phyloP scores from a whole-genome alignment of 2,329 filamentous ascomycete genomes.

The Rhynchosporium agropyri region DNA sequence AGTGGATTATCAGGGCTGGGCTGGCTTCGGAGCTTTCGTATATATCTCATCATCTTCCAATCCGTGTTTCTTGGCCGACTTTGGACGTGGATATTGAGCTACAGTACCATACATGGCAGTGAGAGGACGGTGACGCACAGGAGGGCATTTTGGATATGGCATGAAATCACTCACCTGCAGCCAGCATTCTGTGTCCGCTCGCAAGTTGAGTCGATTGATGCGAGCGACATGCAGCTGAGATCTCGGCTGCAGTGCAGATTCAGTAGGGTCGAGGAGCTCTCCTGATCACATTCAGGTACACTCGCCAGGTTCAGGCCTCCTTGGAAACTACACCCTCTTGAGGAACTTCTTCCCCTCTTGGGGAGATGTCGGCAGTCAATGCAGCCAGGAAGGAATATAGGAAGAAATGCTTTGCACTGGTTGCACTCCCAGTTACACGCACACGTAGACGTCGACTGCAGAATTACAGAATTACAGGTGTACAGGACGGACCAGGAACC shows the following conservation, averaged over 20 bases:
- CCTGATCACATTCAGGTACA: not conserved
- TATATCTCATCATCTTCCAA: slow-evolving; percentile 2
- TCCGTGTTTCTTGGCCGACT: slow-evolving; percentile 1
- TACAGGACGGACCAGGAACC: not conserved
- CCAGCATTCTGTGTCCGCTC: not conserved
- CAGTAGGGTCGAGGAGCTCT: slow-evolving; percentile 5
- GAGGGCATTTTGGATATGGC: not conserved
- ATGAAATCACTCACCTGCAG: slow-evolving; percentile 2
- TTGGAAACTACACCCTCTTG: not conserved
- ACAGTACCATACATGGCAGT: not conserved
- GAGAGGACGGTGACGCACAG: not conserved
- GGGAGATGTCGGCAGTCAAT: slow-evolving; percentile 14
- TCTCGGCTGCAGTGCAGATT: slow-evolving; percentile 13
- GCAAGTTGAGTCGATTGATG: slow-evolving; percentile 2
- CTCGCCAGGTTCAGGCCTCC: not conserved
- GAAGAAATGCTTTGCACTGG: slow-evolving; percentile 3
- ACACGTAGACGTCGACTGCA: not conserved
- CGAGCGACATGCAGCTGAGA: not conserved
- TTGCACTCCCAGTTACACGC: not conserved
- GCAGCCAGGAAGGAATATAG: slow-evolving; percentile 3
- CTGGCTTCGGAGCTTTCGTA: not conserved
- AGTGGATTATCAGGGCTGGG: not conserved
- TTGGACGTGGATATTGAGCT: not conserved
- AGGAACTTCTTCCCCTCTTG: slow-evolving; percentile 8
- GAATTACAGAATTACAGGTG: not conserved